Evolutionary conservation across 352 stramenopile genomes (phyloP), one percentile per base, ranked within the genome.

Genomic region (Pythium rhizo-oryzae): DNA sequence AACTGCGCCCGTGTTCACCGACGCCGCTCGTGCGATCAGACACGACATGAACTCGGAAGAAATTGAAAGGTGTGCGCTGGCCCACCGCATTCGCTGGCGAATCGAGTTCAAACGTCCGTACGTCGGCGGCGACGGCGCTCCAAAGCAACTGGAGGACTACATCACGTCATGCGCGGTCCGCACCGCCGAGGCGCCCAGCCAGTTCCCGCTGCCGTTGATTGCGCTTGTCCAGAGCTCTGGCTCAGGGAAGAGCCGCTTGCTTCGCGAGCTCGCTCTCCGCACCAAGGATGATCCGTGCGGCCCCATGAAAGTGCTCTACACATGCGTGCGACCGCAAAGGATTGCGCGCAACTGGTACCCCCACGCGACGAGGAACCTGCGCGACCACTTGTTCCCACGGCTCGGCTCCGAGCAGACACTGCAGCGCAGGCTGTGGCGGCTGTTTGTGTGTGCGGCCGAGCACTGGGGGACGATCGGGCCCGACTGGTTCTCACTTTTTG

Each of bases 401-500:
- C 23, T 28, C 47, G n/a, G n/a, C n/a, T n/a, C 30, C 47, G 47
- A 53, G n/a, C n/a, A 53, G 15, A 21, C 25, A 15, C 21, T 53
- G n/a, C 9, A 7, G 1, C 11, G 15, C 15, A 53, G 11, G n/a
- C 47, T 53, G 30, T 8, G 3, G 47, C 23, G 21, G 8, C 23
- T 53, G 15, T 30, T 53, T 30, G 47, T 30, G 18, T 33, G 18
- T 30, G 47, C 47, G 19, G 23, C 21, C 1, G 13, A 11, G 6
- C 28, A 47, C 30, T 59, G 53, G 53, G 30, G 28, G 0, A 8
- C 5, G 5, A 12, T 59, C 8, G 53, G 53, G 9, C 2, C 15
- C 30, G 33, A 44, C 13, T 59, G 53, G 53, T 59, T 59, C 30
- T 30, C 33, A 19, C 30, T 59, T 4, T 59, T 59, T 47, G 19